Conservation (phyloP, 768 basidiomycete genomes). For the Termitomyces sp. region DNA sequence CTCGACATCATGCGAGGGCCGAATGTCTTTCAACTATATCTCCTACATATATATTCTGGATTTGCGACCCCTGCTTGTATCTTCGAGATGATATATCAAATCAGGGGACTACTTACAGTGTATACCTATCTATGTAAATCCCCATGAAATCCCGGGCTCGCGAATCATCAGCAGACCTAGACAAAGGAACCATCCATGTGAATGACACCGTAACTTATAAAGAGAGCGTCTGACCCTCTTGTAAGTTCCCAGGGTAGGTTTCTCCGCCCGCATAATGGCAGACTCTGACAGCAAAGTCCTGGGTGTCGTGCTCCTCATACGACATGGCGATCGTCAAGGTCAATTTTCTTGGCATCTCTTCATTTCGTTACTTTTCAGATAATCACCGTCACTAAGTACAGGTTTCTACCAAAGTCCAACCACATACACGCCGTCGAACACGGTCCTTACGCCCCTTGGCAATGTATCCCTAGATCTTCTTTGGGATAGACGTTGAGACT, state of each 20-base stretch:
- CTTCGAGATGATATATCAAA: background rate
- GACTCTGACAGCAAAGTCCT: slow-evolving; percentile 33
- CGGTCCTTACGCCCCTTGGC: slow-evolving; percentile 65
- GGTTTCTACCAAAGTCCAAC: slow-evolving; percentile 65
- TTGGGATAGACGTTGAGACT: background rate
- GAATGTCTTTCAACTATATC: too few species aligned
- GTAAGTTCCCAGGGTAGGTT: background rate
- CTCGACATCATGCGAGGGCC: background rate
- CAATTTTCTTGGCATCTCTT: background rate
- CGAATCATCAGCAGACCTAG: background rate
- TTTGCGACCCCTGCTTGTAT: background rate
- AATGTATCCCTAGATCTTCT: slow-evolving; percentile 37
- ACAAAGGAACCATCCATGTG: background rate
- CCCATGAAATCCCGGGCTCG: too few species aligned
- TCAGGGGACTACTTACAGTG: background rate
- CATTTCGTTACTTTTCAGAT: background rate
- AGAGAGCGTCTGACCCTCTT: background rate
- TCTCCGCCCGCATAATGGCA: slow-evolving; percentile 9
- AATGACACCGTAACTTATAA: background rate
- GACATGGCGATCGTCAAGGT: slow-evolving; percentile 60
- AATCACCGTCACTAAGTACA: slow-evolving; percentile 9
- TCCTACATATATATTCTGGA: background rate
- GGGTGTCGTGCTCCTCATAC: slow-evolving; percentile 53
- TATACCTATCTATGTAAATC: background rate
- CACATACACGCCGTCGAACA: slow-evolving; percentile 53